Base-by-base conservation (phyloP, 352 stramenopile species). In the Globisporangium acanthophoron region DNA sequence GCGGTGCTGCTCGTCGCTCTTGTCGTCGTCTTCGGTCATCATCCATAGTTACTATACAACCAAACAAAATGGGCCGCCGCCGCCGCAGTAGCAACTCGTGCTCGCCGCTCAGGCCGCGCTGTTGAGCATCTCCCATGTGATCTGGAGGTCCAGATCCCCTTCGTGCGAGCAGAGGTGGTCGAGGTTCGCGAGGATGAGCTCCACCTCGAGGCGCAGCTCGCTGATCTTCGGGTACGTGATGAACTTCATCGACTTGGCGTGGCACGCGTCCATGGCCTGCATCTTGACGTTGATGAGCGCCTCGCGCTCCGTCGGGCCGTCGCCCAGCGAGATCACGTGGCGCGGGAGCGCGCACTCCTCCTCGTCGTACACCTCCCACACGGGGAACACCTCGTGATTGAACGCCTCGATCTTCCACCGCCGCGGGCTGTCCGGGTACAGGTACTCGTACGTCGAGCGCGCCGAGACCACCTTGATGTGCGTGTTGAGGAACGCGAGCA, bases 331-430 rank as follows among this genome's bases (percentile, higher is more conserved):
- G 55, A 92, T 90, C 50, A 92, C 73, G 67, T 92, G 83, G 15
- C 75, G 79, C 13, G 83, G 83, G 27, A 88, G 73, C 31, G 65
- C 73, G 12, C 52, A 64, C 16, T 77, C 50, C 37, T 79, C 70
- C 15, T 87, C 72, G 41, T 85, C 72, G 60, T 83, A 88, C 29
- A 74, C 74, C 60, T 88, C 78, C 78, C 81, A 91, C 9, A 88
- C 70, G 0, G 81, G 79, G 47, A 89, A 93, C 44, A 94, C 71
- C 54, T 95, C 87, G 49, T 94, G 78, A 58, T 90, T 85, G 52
- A 96, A 97, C 9, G 88, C 87, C 56, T 93, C 77, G 44, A 95
- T 82, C 60, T 97, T 97, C 89, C 89, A 97, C 55, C 83, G 79
- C 12, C 78, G 76, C 15, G 81, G 80, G 58, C 86, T 88, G 56